These are phyloP conservation scores for Amphicarpaea edgeworthii DNA, from an alignment of 306 rosid genomes.

Conservation along the genomic window DNA sequence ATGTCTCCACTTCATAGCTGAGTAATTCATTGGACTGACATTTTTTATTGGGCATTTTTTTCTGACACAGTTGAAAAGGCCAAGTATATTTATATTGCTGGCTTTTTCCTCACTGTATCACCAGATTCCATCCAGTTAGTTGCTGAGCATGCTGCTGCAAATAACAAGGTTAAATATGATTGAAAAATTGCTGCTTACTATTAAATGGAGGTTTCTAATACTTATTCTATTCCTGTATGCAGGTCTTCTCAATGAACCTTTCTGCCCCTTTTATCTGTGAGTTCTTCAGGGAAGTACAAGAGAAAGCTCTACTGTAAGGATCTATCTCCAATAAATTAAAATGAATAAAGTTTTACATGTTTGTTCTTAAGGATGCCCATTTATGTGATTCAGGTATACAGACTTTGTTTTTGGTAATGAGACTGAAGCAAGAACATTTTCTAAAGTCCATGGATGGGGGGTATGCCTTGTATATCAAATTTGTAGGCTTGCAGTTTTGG, in stretches of 20 bases:
- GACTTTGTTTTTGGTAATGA: constrained; percentile 89
- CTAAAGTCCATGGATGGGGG: constrained; percentile 86
- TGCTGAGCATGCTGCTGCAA: constrained; percentile 85
- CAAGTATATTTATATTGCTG: constrained; percentile 83
- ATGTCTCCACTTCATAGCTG: constrained; percentile 8
- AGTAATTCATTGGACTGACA: constrained; percentile 7
- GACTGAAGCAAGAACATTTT: constrained; percentile 84
- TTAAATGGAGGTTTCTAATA: not conserved
- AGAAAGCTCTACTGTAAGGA: constrained; percentile 71
- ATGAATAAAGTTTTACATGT: constrained; percentile 4
- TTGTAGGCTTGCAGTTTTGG: constrained; percentile 27
- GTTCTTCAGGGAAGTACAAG: constrained; percentile 79
- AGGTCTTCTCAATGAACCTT: constrained; percentile 87
- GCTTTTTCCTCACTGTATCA: constrained; percentile 91
- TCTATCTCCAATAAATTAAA: constrained; percentile 17
- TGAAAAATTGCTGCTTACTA: not conserved
- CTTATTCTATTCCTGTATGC: constrained; percentile 27
- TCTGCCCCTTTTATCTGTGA: constrained; percentile 91
- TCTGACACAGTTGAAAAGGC: constrained; percentile 80
- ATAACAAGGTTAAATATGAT: constrained; percentile 63
- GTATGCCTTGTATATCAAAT: constrained; percentile 49
- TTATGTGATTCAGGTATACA: constrained; percentile 58
- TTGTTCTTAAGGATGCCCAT: constrained; percentile 29
- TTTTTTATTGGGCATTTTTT: constrained; percentile 18
- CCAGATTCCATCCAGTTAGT: constrained; percentile 88